Evolutionary conservation across 257 asterid genomes (phyloP), one percentile per base, ranked within the genome.

Genomic region (Solanum dulcamara): DNA sequence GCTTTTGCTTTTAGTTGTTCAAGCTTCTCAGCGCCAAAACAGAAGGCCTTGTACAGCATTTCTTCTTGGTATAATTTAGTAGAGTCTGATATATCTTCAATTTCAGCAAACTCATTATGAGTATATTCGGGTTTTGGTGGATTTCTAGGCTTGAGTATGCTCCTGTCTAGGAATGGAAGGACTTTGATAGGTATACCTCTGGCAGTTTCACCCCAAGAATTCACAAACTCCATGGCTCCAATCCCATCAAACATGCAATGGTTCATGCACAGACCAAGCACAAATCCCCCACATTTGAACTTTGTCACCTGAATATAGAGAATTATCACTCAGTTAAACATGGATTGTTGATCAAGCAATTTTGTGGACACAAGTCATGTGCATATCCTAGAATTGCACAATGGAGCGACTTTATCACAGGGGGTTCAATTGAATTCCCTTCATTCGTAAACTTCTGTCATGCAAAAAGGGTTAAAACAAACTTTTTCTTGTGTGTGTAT

Each of bases 271-370:
- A 96, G 24, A 14, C 99, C 98, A 1, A 96, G 90, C 46, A 92
- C 98, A 82, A 96, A 96, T 26, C 99, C 99, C 37, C 99, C 98
- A 89, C 98, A 93, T 83, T 93, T 92, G 95, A 96, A 96, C 87
- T 92, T 92, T 3, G 99, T 96, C 85, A 93, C 97, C 98, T 95
- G 88, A 28, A 66, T 3, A 80, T 10, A 0, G 28, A 70, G 14
- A 42, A 42, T 13, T 7, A 8, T 42, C 55, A 46, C 0, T 70
- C 51, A 35, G 17, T 68, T 68, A 59, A 67, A 30, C 74, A 32
- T 7, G 42, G 48, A 35, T 18, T 32, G 26, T 62, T 62, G 75
- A 0, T 35, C 48, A 9, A 11, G 79, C 24, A 1, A 32, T 30
- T 17, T 10, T 67, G 44, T 32, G 26, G 40, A 67, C 44, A 67